A percentile compares a stretch with the other conserved stretches of the same genome.
phyloP scores from a whole-genome alignment of 306 rosid species.

The Medicago ruthenica region DNA sequence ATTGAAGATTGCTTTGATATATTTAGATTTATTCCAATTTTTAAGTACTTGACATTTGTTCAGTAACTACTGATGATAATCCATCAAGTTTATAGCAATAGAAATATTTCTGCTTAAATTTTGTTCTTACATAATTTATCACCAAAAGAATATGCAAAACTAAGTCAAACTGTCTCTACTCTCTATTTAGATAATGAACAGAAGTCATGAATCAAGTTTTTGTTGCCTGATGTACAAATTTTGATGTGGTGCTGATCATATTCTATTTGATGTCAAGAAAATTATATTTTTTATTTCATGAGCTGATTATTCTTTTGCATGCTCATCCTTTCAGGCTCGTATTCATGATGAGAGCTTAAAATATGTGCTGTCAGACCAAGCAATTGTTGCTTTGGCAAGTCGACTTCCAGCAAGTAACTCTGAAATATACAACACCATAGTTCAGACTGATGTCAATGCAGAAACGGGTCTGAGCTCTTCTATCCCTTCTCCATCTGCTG shows the following conservation, averaged over 20 bases:
- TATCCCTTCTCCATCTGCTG: conserved; percentile 71
- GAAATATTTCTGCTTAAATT: conserved; percentile 34
- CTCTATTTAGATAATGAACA: conserved; percentile 2
- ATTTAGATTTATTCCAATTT: conserved; percentile 10
- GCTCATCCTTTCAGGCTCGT: conserved; percentile 79
- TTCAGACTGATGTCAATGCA: conserved; percentile 60
- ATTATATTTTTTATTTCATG: conserved; percentile 10
- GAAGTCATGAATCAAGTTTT: conserved; percentile 17
- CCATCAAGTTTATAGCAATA: conserved; percentile 5
- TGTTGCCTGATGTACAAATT: conserved; percentile 25
- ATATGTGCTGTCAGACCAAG: conserved; percentile 85
- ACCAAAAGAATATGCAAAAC: conserved; percentile 26
- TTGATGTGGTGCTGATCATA: conserved; percentile 21
- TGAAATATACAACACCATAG: conserved; percentile 59
- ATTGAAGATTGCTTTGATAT: conserved; percentile 22
- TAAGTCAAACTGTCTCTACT: conserved; percentile 16
- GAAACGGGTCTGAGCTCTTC: conserved; percentile 57
- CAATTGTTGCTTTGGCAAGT: conserved; percentile 76
- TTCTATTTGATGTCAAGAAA: conserved; percentile 28
- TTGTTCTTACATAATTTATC: conserved; percentile 10
- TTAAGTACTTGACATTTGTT: conserved; percentile 17
- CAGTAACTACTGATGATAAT: conserved; percentile 14
- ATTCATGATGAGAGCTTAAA: conserved; percentile 91
- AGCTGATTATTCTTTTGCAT: conserved; percentile 39
- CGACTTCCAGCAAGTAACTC: conserved; percentile 49